Evolutionary conservation across 2,329 filamentous ascomycete genomes (phyloP).

Genomic region (Fusarium sp.): DNA sequence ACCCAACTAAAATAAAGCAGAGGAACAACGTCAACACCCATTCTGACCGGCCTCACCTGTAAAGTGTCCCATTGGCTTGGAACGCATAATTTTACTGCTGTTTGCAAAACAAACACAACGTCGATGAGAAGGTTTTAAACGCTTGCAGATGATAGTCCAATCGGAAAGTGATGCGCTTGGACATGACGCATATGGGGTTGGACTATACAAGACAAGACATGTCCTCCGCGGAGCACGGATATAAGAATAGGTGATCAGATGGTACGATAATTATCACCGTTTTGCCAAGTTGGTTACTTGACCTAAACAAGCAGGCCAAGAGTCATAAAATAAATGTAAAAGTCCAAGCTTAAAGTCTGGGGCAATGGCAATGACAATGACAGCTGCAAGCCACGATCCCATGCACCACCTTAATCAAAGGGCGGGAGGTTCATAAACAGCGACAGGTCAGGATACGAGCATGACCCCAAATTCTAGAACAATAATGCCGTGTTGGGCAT

Average conservation of each 20-base stretch:
- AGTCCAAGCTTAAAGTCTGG: not conserved
- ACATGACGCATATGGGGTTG: not conserved
- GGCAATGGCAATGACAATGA: not conserved
- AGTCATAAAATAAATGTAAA: not conserved
- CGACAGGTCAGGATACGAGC: not conserved
- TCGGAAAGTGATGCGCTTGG: not conserved
- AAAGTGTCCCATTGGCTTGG: not conserved
- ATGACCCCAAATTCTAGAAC: not conserved
- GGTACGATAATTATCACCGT: not conserved
- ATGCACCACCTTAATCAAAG: not conserved
- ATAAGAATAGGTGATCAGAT: not conserved
- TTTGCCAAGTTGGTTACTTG: not conserved
- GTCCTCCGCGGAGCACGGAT: not conserved
- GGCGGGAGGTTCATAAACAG: not conserved
- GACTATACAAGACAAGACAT: not conserved
- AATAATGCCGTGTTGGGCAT: not conserved
- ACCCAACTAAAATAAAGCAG: not conserved
- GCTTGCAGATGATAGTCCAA: not conserved
- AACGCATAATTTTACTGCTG: not conserved
- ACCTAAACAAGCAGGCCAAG: not conserved
- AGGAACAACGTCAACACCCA: not conserved
- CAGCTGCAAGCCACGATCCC: not conserved
- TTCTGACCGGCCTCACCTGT: not conserved
- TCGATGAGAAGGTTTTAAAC: not conserved
- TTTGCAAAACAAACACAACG: not conserved